phyloP scores from a whole-genome alignment of 306 rosid species.

The barrel medic (Medicago truncatula) region MtrunA17r5.0-ANR NC_053048.1:4189001-4189500 shows the following conservation, averaged over 20 bases:
- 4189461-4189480: too few relatives aligned
- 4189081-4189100: constrained; percentile 81
- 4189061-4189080: constrained; percentile 57
- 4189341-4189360: too few relatives aligned
- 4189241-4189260: background rate
- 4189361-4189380: too few relatives aligned
- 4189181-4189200: constrained; percentile 57
- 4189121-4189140: too few relatives aligned
- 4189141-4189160: constrained; percentile 40
- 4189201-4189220: constrained; percentile 47
- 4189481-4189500: too few relatives aligned
- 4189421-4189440: too few relatives aligned
- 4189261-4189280: constrained; percentile 17
- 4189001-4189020: constrained; percentile 45
- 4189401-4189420: too few relatives aligned
- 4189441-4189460: too few relatives aligned
- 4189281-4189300: too few relatives aligned
- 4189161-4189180: constrained; percentile 50
- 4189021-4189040: constrained; percentile 72
- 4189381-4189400: too few relatives aligned
- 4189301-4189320: too few relatives aligned
- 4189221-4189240: background rate
- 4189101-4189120: constrained; percentile 63
- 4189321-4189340: too few relatives aligned
- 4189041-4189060: constrained; percentile 50